Conservation (phyloP, 2,329 filamentous ascomycete genomes). For the Alternaria sp. region DNA sequence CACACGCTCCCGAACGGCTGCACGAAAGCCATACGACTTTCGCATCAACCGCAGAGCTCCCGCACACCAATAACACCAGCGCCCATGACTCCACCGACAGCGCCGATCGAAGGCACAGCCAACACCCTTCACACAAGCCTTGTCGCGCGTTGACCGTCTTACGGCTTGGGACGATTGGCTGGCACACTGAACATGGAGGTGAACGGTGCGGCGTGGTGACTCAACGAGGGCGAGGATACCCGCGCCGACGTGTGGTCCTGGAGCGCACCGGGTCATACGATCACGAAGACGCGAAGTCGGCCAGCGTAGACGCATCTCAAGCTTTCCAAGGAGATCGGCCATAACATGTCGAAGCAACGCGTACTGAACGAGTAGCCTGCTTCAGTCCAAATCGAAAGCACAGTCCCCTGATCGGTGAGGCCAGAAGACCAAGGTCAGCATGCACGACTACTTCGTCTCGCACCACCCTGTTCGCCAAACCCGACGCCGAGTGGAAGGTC, state of each 20-base stretch:
- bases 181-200: background rate
- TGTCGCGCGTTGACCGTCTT: background rate
- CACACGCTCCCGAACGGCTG: slow-evolving; percentile 63
- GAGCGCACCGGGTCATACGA: no score
- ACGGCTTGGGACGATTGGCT: background rate
- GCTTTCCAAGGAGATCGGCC: no score
- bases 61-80: background rate
- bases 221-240: no score
- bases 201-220: background rate
- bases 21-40: background rate
- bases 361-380: background rate
- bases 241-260: no score
- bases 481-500: background rate
- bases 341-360: background rate
- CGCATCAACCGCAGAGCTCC: background rate
- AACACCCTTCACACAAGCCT: background rate
- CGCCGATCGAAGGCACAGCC: background rate
- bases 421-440: background rate
- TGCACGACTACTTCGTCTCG: background rate
- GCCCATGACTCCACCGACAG: background rate
- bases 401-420: background rate
- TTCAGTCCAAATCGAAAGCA: background rate
- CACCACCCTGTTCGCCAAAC: background rate
- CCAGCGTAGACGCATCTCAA: no score
- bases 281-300: no score